Evolutionary conservation across 352 stramenopile genomes (phyloP), one percentile per base, ranked within the genome.

Genomic region (Phytopythium litorale): DNA sequence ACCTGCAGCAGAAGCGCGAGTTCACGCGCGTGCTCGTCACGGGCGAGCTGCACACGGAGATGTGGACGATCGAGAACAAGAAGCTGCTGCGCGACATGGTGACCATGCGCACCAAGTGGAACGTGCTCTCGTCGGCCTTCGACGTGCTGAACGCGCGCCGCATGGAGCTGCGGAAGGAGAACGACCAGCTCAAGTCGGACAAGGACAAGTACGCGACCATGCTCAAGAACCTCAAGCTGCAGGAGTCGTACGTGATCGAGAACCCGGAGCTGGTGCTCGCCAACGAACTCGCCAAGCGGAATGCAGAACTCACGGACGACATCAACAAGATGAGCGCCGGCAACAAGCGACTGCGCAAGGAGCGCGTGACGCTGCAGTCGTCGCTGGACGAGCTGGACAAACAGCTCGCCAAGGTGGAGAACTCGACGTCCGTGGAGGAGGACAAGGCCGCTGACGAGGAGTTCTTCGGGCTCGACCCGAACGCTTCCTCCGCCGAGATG

Each of bases 1-100:
- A 92, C 48, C 62, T 91, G 60, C 71, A 88, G 65, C 82, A 93
- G 58, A 93, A 95, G 45, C 70, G 89, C 56, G 82, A 91, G 54
- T 93, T 82, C 62, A 92, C 82, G 59, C 82, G 83, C 52, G 73
- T 92, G 45, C 78, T 91, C 16, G 86, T 95, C 49, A 87, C 79
- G n/a, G 78, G 79, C 42, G 86, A 95, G 52, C 67, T 95, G 54
- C 79, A 91, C 69, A 91, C 76, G 23, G 86, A 95, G 62, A 87
- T 95, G 67, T 95, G 86, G 86, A 73, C 65, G 23, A 92, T 93
- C 58, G 86, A 95, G 65, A 92, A 84, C 56, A 89, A 91, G 57
- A 95, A 95, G 62, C 64, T 93, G 51, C 57, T 82, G 55, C 75
- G 81, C 7, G 81, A 80, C 37, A 65, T 84, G 59, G 68, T 55